Conservation (phyloP, 768 basidiomycete genomes). For the Brasilioporus rufonigricans region DNA sequence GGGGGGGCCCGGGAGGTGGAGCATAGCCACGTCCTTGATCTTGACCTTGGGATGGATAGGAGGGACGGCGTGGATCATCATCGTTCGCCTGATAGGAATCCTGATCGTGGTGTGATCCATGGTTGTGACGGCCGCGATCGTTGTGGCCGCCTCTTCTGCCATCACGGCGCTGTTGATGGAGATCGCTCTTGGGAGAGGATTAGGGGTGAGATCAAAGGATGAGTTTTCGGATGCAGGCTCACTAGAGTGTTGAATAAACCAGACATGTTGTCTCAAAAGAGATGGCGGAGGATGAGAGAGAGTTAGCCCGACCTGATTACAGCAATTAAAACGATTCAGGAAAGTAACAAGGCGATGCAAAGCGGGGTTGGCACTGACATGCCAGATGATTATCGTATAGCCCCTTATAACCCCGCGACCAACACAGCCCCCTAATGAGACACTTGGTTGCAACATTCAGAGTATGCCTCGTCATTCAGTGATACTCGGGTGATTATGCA, state of each 20-base stretch:
- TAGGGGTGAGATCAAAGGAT: background rate
- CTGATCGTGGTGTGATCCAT: no score
- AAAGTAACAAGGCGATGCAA: constrained; percentile 9
- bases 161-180: constrained; percentile 3
- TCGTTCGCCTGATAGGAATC: no score
- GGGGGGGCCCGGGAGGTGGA: background rate
- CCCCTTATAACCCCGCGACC: no score
- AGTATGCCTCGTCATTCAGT: no score
- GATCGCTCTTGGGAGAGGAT: background rate
- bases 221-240: background rate
- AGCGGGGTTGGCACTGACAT: no score
- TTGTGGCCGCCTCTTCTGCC: no score
- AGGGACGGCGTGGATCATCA: no score
- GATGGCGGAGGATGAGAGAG: background rate
- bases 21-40: background rate
- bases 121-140: background rate
- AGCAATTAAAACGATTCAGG: constrained; percentile 5
- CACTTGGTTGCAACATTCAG: no score
- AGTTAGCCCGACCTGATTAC: background rate
- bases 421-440: constrained; percentile 2
- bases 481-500: background rate
- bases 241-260: constrained; percentile 1
- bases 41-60: no score
- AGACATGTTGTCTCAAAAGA: constrained; percentile 14
- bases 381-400: background rate